A percentile compares a stretch with the other conserved stretches of the same genome.
These are phyloP conservation scores for Neonectria coccinea DNA, from an alignment of 2,329 filamentous ascomycete genomes.

Conservation along the genomic window DNA sequence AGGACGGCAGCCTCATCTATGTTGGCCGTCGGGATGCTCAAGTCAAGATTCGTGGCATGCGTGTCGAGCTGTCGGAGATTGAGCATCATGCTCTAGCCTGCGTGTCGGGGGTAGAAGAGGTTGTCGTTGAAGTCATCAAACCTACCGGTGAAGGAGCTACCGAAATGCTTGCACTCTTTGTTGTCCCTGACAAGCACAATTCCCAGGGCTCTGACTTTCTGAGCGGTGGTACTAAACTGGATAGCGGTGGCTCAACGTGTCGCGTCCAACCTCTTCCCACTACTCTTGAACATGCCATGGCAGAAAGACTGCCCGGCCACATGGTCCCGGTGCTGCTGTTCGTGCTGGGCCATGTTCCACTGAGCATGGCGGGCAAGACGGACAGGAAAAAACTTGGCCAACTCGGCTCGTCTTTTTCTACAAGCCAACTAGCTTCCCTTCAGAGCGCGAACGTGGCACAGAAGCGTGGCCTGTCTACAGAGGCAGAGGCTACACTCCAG, in stretches of 20 bases:
- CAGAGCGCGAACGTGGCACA: background rate
- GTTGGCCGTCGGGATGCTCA: conserved; percentile 67
- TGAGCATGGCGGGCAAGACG: conserved; percentile 16
- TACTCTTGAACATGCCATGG: conserved; percentile 10
- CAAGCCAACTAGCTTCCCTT: background rate
- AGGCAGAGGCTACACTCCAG: conserved; percentile 41
- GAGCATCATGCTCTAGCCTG: conserved; percentile 23
- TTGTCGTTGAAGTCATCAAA: conserved; percentile 21
- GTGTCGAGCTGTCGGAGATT: conserved; percentile 59
- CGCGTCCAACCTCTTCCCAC: conserved; percentile 1
- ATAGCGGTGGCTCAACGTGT: background rate
- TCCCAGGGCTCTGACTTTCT: too few relatives aligned
- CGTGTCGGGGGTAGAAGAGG: conserved; percentile 17
- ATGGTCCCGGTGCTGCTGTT: conserved; percentile 28
- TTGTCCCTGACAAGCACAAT: conserved; percentile 9
- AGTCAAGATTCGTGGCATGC: conserved; percentile 68
- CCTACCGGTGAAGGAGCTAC: background rate
- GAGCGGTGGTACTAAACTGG: background rate
- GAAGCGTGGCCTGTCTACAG: conserved; percentile 7
- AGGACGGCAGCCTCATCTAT: conserved; percentile 55
- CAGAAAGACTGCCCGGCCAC: conserved; percentile 19
- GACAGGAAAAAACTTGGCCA: conserved; percentile 18
- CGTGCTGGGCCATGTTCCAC: conserved; percentile 8
- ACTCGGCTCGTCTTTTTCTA: conserved; percentile 19
- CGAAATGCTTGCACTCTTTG: conserved; percentile 6